Evolutionary conservation across 225 moss, liverwort and hornwort species (phyloP), one percentile per base, ranked within the genome.

Genomic region (Pseudisothecium myosuroides): DNA sequence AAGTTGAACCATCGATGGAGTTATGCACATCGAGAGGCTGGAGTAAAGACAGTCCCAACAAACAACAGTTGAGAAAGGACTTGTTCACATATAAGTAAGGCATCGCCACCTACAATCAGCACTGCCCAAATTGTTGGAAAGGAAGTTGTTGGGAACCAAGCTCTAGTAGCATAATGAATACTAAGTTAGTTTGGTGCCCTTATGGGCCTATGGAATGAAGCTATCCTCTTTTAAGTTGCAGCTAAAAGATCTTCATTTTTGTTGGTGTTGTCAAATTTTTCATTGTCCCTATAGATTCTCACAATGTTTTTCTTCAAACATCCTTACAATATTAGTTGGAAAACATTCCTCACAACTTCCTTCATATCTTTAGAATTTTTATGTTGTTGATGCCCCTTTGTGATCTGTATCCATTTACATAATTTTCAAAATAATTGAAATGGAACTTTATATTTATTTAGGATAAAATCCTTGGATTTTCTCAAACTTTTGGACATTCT

Each of bases 61-160:
- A 22, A 6, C 12, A 21, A n/a, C 14, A 69, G 14, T 39, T 69
- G 39, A 12, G 13, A 68, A 37, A 23, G n/a, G 24, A 24, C 68
- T 37, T 37, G 21, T 22, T n/a, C n/a, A 22, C n/a, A 22, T n/a
- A n/a, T n/a, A 12, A n/a, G 21, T 12, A 22, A 37, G 11, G 20
- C 7, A 54, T 54, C 17, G 54, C 5, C 54, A 54, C 54, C 54
- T 54, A 39, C 9, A 41, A 14, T 24, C 14, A 39, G 14, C 8
- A 41, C 1, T 41, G 11, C 7, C 12, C 4, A 6, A 67, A 73
- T 45, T 45, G 9, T 0, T 50, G 2, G 6, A 52, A 76, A 76
- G 0, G 8, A 34, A 2, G 13, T 32, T 32, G 4, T 49, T 50
- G 7, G 5, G 0, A 6, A 2, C 1, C 2, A 32, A 49, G 2